Conservation (phyloP, 148 eudicot genomes). For the Pharnaceum exiguum region DNA sequence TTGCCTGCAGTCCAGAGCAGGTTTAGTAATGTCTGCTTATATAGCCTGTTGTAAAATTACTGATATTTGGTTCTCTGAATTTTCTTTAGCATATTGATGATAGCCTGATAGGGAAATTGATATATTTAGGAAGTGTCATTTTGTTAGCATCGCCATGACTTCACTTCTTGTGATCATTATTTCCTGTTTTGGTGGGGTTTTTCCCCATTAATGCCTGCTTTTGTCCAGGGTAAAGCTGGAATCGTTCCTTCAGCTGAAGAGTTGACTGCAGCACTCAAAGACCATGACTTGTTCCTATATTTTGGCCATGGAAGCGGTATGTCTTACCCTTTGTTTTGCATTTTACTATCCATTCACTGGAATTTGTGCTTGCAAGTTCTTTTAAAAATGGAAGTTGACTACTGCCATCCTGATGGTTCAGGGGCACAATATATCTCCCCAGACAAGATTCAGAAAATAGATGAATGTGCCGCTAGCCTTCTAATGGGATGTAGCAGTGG, state of each 20-base stretch:
- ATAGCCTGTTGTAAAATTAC: too few relatives aligned
- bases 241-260: slow-evolving; percentile 66
- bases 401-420: slow-evolving; percentile 16
- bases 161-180: neutral
- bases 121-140: too few relatives aligned
- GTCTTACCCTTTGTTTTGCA: slow-evolving; percentile 8
- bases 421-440: slow-evolving; percentile 74
- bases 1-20: too few relatives aligned
- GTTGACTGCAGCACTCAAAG: slow-evolving; percentile 54
- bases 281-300: slow-evolving; percentile 79
- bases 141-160: too few relatives aligned
- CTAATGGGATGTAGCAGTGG: slow-evolving; percentile 97
- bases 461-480: slow-evolving; percentile 66
- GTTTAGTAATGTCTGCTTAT: too few relatives aligned
- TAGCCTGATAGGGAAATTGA: too few relatives aligned
- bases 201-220: too few relatives aligned
- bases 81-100: too few relatives aligned
- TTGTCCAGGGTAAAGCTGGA: slow-evolving; percentile 74
- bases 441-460: slow-evolving; percentile 65
- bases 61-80: too few relatives aligned
- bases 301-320: slow-evolving; percentile 96
- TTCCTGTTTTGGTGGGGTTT: neutral
- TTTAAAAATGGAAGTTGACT: neutral
- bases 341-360: neutral
- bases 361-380: neutral